phyloP scores from a whole-genome alignment of 2,329 filamentous ascomycete species.

The Coleophoma crateriformis region DNA sequence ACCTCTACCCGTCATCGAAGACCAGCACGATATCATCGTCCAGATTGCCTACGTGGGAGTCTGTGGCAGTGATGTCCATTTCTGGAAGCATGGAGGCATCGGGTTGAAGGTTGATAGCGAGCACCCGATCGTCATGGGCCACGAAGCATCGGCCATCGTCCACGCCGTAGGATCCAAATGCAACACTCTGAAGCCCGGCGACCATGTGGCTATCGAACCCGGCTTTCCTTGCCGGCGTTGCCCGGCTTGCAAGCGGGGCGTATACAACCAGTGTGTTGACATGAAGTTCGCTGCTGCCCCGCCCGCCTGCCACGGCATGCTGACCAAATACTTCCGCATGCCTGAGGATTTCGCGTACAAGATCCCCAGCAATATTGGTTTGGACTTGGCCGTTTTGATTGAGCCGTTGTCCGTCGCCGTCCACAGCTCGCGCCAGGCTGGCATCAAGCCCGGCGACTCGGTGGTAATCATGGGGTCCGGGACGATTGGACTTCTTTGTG shows the following conservation, averaged over 20 bases:
- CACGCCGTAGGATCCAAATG: constrained; percentile 10
- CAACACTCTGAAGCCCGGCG: constrained; percentile 20
- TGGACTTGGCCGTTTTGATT: constrained; percentile 46
- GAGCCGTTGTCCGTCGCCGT: constrained; percentile 31
- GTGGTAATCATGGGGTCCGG: constrained; percentile 39
- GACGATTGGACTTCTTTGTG: constrained; percentile 40
- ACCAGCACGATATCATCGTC: constrained; percentile 36
- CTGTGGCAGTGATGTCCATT: constrained; percentile 36
- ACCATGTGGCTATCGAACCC: constrained; percentile 42
- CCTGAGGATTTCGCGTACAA: constrained; percentile 41
- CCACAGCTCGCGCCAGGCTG: neutral
- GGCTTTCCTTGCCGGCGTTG: constrained; percentile 39
- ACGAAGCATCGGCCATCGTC: constrained; percentile 34
- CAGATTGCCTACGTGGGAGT: constrained; percentile 40
- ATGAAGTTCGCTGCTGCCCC: constrained; percentile 45
- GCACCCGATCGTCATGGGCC: constrained; percentile 40
- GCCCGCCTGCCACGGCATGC: constrained; percentile 38
- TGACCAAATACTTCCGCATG: constrained; percentile 42
- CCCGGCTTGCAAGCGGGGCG: constrained; percentile 33
- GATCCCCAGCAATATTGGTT: constrained; percentile 35
- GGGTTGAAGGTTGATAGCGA: constrained; percentile 39
- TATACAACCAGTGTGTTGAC: constrained; percentile 35
- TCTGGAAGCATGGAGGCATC: constrained; percentile 37
- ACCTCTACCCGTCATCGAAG: constrained; percentile 31
- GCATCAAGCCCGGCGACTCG: neutral